Conservation (phyloP, 257 asterid genomes). For the Phtheirospermum japonicum region DNA sequence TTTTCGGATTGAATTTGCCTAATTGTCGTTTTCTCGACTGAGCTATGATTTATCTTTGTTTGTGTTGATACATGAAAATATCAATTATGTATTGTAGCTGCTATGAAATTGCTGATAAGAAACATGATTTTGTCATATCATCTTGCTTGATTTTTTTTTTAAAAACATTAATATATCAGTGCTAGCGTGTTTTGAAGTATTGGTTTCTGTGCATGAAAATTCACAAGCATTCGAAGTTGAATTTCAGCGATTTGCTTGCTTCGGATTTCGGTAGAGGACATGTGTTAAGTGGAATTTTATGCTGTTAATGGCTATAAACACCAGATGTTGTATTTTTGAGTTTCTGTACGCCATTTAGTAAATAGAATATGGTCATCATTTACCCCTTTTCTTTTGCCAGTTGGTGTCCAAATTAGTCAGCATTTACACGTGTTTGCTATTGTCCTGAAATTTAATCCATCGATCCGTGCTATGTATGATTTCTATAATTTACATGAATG, state of each 20-base stretch:
- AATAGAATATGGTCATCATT: neutral
- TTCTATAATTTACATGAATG: neutral
- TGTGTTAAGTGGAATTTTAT: neutral
- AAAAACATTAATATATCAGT: too few species aligned
- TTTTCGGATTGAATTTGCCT: constrained; percentile 1
- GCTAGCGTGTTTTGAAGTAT: neutral
- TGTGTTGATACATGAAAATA: too few species aligned
- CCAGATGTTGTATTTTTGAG: neutral
- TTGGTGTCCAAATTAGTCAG: neutral
- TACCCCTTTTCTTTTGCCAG: too few species aligned
- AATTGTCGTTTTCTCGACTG: too few species aligned
- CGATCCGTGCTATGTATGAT: too few species aligned
- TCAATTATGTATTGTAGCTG: neutral
- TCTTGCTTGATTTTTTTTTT: too few species aligned
- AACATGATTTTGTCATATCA: too few species aligned
- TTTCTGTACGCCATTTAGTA: neutral
- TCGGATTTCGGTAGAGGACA: neutral
- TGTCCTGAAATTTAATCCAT: neutral
- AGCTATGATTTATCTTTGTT: too few species aligned
- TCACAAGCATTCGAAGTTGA: too few species aligned
- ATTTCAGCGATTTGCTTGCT: neutral
- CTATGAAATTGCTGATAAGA: neutral
- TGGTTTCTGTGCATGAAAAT: neutral
- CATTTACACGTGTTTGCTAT: neutral
- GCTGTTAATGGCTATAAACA: neutral